Base-by-base conservation (phyloP, 1,284 basidiomycete species). In the Blastosporella zonata region DNA sequence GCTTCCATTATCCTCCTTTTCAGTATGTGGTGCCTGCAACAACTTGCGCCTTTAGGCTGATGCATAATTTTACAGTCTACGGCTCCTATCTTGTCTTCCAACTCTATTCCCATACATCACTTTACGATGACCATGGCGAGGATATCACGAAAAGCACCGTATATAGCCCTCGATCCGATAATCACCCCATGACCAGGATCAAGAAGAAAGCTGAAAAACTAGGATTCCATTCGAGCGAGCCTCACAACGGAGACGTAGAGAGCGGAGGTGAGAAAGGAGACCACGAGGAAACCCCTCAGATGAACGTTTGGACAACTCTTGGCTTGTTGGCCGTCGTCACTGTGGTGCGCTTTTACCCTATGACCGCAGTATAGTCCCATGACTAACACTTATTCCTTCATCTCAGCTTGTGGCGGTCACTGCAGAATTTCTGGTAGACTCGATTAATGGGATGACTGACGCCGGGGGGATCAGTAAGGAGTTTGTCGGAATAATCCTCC, bases 401-500 rank as follows among this genome's bases (percentile, higher is more conserved):
- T 13, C 20, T 47, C 53, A 89, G 84, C 56, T 88, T 10, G 86
- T 88, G 22, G 82, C 84, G 1, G 68, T 94, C 33, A 93, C 90
- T 3, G 91, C 92, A n/a, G 93, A 95, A 66, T 90, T 77, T 62
- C 79, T 95, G 0, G 87, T 95, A 7, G 79, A 80, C 54, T 90
- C 87, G 7, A 92, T 95, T 57, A 74, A 86, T 57, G 75, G 75
- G 20, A 55, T 81, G 55, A 83, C 82, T 3, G 58, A 65, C 0
- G 56, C 62, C 2, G 77, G 81, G 10, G 8, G 48, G 50, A 79
- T 92, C 60, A 78, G 73, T 64, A 79, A 83, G 57, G 87, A 92
- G 63, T 95, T 92, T 62, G 79, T 95, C 29, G 90, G 88, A 27
- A 67, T 96, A 25, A 93, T 97, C 55, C 68, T 97, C 10, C 75